Conservation (phyloP, 179 eudicot species). For the Beta corolliflora region DNA sequence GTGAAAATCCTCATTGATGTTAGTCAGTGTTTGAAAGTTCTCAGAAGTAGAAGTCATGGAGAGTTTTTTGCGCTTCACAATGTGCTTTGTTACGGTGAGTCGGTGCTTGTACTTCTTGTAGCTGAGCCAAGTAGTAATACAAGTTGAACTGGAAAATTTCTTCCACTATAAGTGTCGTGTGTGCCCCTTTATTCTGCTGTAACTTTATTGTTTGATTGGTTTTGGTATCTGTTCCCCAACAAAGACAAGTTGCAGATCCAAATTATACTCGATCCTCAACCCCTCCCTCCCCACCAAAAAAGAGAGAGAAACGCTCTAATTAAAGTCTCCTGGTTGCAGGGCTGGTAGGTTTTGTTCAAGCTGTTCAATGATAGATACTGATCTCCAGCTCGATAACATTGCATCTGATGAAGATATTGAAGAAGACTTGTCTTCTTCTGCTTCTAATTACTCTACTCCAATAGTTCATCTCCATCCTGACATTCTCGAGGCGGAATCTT, state of each 20-base stretch:
- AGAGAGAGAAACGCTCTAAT: background rate
- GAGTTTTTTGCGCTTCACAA: background rate
- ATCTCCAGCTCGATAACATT: conserved; percentile 44
- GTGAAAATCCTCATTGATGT: background rate
- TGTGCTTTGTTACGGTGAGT: background rate
- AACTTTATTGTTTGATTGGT: background rate
- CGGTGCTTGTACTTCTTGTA: background rate
- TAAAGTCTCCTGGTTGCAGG: conserved; percentile 43
- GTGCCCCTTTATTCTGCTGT: background rate
- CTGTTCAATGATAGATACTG: conserved; percentile 64
- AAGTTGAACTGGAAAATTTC: background rate
- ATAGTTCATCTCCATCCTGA: conserved; percentile 57
- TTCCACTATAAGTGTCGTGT: background rate
- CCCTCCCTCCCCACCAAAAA: no score
- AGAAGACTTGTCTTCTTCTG: conserved; percentile 49
- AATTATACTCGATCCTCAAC: background rate
- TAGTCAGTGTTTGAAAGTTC: background rate
- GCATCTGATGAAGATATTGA: conserved; percentile 49
- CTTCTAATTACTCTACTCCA: conserved; percentile 47
- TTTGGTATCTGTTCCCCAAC: background rate
- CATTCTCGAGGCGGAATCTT: conserved; percentile 53
- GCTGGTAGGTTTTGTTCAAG: conserved; percentile 45
- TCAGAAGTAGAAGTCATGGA: background rate
- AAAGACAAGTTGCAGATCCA: background rate
- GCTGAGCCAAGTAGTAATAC: background rate